phyloP scores from a whole-genome alignment of 2,329 filamentous ascomycete genomes.

The Ampelomyces quisqualis region DNA sequence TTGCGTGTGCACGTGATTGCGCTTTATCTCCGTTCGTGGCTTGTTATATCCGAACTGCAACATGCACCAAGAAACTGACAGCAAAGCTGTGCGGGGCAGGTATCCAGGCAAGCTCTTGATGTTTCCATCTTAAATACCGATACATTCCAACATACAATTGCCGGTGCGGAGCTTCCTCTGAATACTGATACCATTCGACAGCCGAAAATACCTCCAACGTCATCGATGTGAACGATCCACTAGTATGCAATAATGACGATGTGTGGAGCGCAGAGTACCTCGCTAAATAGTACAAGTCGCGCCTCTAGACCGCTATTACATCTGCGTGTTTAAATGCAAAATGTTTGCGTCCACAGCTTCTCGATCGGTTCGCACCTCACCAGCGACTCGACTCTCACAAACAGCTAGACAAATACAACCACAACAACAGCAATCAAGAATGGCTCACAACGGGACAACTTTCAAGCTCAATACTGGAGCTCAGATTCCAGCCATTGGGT shows the following conservation, averaged over 20 bases:
- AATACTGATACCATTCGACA: background rate
- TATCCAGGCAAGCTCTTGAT: no score
- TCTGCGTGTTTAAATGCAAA: background rate
- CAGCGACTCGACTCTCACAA: slow-evolving; percentile 17
- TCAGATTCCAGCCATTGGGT: slow-evolving; percentile 72
- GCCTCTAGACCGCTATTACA: background rate
- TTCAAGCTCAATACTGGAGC: slow-evolving; percentile 66
- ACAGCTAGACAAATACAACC: slow-evolving; percentile 17
- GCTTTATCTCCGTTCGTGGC: no score
- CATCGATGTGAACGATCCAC: background rate
- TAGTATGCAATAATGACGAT: background rate
- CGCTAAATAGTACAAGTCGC: background rate
- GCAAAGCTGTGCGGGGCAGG: no score
- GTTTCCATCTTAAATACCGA: no score
- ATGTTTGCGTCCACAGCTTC: slow-evolving; percentile 20
- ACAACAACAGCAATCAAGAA: slow-evolving; percentile 21
- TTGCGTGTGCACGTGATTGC: no score
- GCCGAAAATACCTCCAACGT: background rate
- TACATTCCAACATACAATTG: no score
- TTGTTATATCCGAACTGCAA: no score
- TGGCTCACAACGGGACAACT: slow-evolving; percentile 41
- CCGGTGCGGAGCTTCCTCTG: background rate
- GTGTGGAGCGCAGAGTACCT: background rate
- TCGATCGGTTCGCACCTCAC: slow-evolving; percentile 15
- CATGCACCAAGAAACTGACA: no score